Conservation (phyloP, 2,329 filamentous ascomycete species). For the Cordyceps cicadae region DNA sequence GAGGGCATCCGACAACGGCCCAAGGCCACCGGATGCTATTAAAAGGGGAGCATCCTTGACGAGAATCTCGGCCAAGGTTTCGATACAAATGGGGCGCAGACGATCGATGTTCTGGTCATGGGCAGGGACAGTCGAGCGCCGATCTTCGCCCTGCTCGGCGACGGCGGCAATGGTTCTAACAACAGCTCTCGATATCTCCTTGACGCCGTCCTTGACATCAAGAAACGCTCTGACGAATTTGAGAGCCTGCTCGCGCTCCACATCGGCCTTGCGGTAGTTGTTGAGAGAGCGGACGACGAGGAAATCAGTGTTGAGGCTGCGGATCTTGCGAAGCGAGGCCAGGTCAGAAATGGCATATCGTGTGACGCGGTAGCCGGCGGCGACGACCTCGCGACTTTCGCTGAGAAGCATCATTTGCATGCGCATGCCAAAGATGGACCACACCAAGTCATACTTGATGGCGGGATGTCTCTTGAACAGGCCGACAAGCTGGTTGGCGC, state of each 20-base stretch:
- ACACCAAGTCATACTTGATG: slow-evolving; percentile 92
- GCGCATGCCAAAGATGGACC: slow-evolving; percentile 86
- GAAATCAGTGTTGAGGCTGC: slow-evolving; percentile 81
- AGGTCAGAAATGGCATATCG: slow-evolving; percentile 91
- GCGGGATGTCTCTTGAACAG: slow-evolving; percentile 91
- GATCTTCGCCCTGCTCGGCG: slow-evolving; percentile 79
- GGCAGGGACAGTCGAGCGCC: slow-evolving; percentile 63
- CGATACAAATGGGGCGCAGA: slow-evolving; percentile 79
- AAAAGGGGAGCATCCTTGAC: slow-evolving; percentile 76
- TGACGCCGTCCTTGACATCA: slow-evolving; percentile 86
- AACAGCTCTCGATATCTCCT: slow-evolving; percentile 78
- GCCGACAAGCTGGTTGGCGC: slow-evolving; percentile 87
- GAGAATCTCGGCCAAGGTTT: slow-evolving; percentile 87
- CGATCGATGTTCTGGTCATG: slow-evolving; percentile 73
- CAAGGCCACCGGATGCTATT: slow-evolving; percentile 74
- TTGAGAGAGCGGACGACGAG: slow-evolving; percentile 82
- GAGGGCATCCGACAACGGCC: slow-evolving; percentile 82
- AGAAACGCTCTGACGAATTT: slow-evolving; percentile 94
- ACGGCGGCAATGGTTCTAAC: slow-evolving; percentile 86
- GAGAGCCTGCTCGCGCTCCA: slow-evolving; percentile 91
- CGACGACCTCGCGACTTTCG: slow-evolving; percentile 90
- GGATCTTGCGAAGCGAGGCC: slow-evolving; percentile 79
- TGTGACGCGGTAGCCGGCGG: slow-evolving; percentile 86
- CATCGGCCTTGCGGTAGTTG: slow-evolving; percentile 93
- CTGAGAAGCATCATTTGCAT: slow-evolving; percentile 96